Evolutionary conservation across 208 protist species (phyloP), one percentile per base, ranked within the genome.

Genomic region (Leishmania turanica): DNA sequence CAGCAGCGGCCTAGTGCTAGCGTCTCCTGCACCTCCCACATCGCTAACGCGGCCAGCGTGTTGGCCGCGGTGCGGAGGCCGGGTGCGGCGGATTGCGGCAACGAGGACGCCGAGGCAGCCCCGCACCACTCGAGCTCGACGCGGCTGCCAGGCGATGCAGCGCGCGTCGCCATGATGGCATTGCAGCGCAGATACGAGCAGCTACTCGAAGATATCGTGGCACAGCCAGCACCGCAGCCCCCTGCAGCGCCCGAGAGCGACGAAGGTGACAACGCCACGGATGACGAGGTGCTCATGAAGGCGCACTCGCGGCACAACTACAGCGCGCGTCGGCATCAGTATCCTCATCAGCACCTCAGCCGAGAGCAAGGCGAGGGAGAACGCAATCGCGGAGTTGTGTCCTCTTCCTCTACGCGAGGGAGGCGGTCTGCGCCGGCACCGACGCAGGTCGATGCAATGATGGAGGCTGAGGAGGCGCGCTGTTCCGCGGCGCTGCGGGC

Each of bases 171-270:
- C 27, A 34, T 79, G 15, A 21, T 27, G 40, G 45, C 19, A 54
- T 54, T 88, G 65, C 85, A 83, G 70, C 81, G 45, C 15, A 74
- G 80, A 27, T 88, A 85, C 40, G 85, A 88, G 19, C 47, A 74
- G 49, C 53, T 88, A 27, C 78, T 88, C 17, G 74, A 83, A 2
- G 84, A 80, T 11, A 11, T 80, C 15, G 51, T 73, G 8, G 45
- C 37, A 66, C 69, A 60, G 34, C 13, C 34, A 37, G 53, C 51
- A 45, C 27, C 8, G 31, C 51, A 47, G 64, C 56, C 40, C 62
- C 64, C 65, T 27, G 51, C 53, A 58, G 19, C 71, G 24, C 0
- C 27, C 27, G 68, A 73, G 68, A 49, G 45, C 21, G 45, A 73
- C 68, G 24, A 34, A 31, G 68, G 68, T 31, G 66, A 9, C 42